These are phyloP conservation scores for Apocynum venetum DNA, from an alignment of 257 asterid species.

Conservation along the genomic window DNA sequence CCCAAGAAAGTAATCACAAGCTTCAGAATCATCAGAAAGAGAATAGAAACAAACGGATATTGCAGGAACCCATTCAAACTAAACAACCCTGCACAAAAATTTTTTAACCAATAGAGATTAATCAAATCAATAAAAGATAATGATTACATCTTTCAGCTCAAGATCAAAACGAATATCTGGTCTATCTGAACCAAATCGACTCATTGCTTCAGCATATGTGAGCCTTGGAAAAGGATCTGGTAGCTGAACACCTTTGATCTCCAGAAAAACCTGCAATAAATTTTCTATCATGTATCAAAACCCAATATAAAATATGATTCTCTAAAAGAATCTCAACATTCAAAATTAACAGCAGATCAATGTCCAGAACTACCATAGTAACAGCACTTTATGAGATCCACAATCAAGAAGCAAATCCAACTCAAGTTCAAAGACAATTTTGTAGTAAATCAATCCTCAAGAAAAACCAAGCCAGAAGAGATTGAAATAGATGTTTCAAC, in stretches of 20 bases:
- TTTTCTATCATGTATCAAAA: not conserved
- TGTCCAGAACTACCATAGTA: not conserved
- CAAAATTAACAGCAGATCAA: not conserved
- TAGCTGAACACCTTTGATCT: conserved; percentile 75
- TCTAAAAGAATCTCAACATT: not conserved
- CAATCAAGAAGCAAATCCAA: not conserved
- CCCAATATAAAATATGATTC: not conserved
- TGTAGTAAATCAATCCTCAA: not conserved
- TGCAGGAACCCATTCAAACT: not conserved
- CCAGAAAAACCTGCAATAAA: conserved; percentile 70
- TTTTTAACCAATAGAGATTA: not conserved
- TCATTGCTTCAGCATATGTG: conserved; percentile 87
- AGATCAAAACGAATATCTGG: conserved; percentile 89
- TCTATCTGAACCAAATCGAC: conserved; percentile 86
- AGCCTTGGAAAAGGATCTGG: conserved; percentile 93
- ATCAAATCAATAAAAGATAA: conserved; percentile 15
- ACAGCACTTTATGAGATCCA: not conserved
- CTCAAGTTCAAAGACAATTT: not conserved
- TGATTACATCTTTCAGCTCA: conserved; percentile 70
- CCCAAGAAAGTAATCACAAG: not conserved
- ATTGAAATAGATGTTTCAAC: not conserved
- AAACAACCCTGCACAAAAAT: not conserved
- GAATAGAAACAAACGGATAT: not conserved
- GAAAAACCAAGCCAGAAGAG: not conserved
- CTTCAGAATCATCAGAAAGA: not conserved